Conservation (phyloP, 345 rosid species). For the Lumnitzera racemosa region DNA sequence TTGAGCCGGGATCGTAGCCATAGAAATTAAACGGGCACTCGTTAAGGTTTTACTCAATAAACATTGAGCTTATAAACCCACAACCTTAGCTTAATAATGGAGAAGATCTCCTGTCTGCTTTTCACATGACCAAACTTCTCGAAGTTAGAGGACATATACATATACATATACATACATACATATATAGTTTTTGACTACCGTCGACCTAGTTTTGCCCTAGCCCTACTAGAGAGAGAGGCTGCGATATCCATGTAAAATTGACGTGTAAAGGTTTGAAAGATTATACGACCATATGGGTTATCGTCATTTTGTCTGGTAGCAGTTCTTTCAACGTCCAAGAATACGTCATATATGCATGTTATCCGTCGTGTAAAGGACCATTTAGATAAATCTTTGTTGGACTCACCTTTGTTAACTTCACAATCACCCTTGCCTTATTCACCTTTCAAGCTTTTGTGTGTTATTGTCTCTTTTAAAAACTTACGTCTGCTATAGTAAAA, state of each 20-base stretch:
- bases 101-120: too few relatives aligned
- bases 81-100: too few relatives aligned
- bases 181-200: too few relatives aligned
- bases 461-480: constrained; percentile 4
- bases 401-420: background rate
- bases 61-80: too few relatives aligned
- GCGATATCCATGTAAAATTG: background rate
- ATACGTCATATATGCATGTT: constrained; percentile 11
- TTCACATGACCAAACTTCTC: too few relatives aligned
- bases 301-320: constrained; percentile 58
- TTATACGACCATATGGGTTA: background rate
- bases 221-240: too few relatives aligned
- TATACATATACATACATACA: too few relatives aligned
- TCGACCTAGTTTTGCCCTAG: too few relatives aligned
- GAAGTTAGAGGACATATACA: too few relatives aligned
- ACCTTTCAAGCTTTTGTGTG: background rate
- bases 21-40: too few relatives aligned
- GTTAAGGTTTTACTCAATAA: too few relatives aligned
- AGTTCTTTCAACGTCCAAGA: constrained; percentile 21
- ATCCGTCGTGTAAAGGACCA: constrained; percentile 42
- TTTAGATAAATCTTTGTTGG: constrained; percentile 20
- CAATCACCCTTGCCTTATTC: constrained; percentile 1
- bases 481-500: background rate
- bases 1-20: too few relatives aligned
- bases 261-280: constrained; percentile 1